Evolutionary conservation across 2,329 filamentous ascomycete species (phyloP).

Genomic region (Pyrenochaeta sp.): DNA sequence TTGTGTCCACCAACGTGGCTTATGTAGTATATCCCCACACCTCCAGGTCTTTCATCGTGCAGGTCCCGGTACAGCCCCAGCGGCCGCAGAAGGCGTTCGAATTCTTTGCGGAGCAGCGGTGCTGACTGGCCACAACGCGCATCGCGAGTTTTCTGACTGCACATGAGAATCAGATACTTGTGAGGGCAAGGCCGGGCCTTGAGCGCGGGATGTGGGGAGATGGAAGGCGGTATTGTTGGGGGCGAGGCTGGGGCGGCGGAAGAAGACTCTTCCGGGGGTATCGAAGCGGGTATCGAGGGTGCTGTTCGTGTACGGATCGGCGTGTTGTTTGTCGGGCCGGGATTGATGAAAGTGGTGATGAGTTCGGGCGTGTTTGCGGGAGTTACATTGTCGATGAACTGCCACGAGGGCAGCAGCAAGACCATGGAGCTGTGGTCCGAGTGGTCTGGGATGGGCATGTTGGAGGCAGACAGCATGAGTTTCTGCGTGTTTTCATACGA

Average conservation of each 20-base stretch:
- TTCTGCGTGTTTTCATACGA: slow-evolving; percentile 64
- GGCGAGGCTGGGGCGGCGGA: slow-evolving; percentile 16
- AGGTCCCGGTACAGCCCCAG: slow-evolving; percentile 86
- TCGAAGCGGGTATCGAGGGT: slow-evolving; percentile 18
- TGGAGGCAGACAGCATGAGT: slow-evolving; percentile 90
- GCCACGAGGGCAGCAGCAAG: slow-evolving; percentile 85
- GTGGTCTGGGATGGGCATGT: slow-evolving; percentile 79
- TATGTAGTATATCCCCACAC: slow-evolving; percentile 95
- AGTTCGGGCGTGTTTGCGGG: slow-evolving; percentile 76
- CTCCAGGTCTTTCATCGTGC: slow-evolving; percentile 86
- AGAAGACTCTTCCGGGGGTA: slow-evolving; percentile 22
- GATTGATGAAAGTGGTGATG: slow-evolving; percentile 73
- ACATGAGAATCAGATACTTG: slow-evolving; percentile 86
- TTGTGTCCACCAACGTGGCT: slow-evolving; percentile 97
- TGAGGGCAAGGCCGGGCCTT: slow-evolving; percentile 76
- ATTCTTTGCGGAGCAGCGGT: slow-evolving; percentile 84
- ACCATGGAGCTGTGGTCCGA: slow-evolving; percentile 73
- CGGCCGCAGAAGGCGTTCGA: slow-evolving; percentile 86
- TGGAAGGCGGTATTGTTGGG: slow-evolving; percentile 31
- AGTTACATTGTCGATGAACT: slow-evolving; percentile 81
- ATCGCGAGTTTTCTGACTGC: slow-evolving; percentile 92
- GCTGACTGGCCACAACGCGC: slow-evolving; percentile 94
- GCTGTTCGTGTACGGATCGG: slow-evolving; percentile 54
- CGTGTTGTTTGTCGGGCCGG: slow-evolving; percentile 75
- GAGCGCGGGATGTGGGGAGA: slow-evolving; percentile 51